Base-by-base conservation (phyloP, 1,139 yeast genomes). In the Hanseniaspora gamundiae region DNA sequence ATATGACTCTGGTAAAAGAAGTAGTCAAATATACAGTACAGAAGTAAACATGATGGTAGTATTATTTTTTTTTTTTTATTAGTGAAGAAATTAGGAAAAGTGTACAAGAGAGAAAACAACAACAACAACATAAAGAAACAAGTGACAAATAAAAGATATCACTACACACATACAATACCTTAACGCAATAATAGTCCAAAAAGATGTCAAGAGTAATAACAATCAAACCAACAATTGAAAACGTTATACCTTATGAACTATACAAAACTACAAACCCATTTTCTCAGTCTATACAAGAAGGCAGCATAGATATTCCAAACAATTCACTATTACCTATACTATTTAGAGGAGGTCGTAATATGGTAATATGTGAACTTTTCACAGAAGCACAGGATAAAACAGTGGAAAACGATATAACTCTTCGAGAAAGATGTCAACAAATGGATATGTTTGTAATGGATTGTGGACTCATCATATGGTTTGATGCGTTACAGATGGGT, bases 281-380 rank as follows among this genome's bases (percentile, higher is more conserved):
- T 10, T 38, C 39, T 22, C 43, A 38, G 14, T 40, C 36, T 30
- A 43, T 43, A 44, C 65, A 44, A n/a, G n/a, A n/a, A n/a, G n/a
- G n/a, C 47, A 59, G 52, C 11, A 51, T 19, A 17, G 22, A 52
- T n/a, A 38, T 46, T 13, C 47, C 48, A 35, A 44, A 39, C 44
- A 35, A 47, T 44, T 19, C 36, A 46, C 41, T 41, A 42, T 52
- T 54, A 21, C 64, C 66, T 1, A 51, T 67, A 1, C 49, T 67
- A 14, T 61, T 60, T 42, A 71, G 69, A 5, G 71, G 71, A 6
- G 71, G 71, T 1, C 52, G 71, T 31, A 59, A 64, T 24, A 57
- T 62, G 16, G n/a, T 5, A 29, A 29, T 29, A 13, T 29, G 31
- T 29, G 31, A 11, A 13, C 31, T 7, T 28, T 28, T 28, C 31